These are phyloP conservation scores for Pseudozyma sp. DNA, from an alignment of 1,284 basidiomycete species.

Conservation along the genomic window DNA sequence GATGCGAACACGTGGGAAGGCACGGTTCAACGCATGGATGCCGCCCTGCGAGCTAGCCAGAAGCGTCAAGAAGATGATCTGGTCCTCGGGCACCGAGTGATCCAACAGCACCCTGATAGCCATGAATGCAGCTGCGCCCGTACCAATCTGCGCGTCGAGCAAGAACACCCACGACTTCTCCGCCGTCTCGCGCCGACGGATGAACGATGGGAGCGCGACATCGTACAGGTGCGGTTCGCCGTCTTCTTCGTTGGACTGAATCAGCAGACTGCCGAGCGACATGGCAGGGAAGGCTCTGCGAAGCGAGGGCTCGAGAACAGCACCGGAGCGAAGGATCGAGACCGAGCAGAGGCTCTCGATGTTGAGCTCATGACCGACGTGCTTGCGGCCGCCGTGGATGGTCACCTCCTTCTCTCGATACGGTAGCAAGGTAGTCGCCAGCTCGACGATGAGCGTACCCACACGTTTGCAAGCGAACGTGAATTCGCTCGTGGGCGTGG, in stretches of 20 bases:
- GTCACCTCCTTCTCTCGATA: slow-evolving; percentile 76
- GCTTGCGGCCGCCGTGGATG: slow-evolving; percentile 75
- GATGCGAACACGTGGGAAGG: slow-evolving; percentile 76
- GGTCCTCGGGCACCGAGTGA: slow-evolving; percentile 86
- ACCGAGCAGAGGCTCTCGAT: slow-evolving; percentile 80
- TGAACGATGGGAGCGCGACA: slow-evolving; percentile 77
- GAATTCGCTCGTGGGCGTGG: slow-evolving; percentile 78
- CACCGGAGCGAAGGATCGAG: slow-evolving; percentile 87
- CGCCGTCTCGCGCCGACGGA: slow-evolving; percentile 68
- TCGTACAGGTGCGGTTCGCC: slow-evolving; percentile 91
- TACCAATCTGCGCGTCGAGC: slow-evolving; percentile 96
- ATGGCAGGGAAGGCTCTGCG: slow-evolving; percentile 87
- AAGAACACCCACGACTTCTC: slow-evolving; percentile 83
- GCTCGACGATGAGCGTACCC: slow-evolving; percentile 85
- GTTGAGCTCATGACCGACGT: slow-evolving; percentile 76
- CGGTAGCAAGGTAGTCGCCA: slow-evolving; percentile 83
- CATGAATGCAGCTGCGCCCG: slow-evolving; percentile 94
- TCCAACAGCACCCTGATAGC: slow-evolving; percentile 93
- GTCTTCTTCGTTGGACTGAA: slow-evolving; percentile 83
- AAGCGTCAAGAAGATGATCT: slow-evolving; percentile 76
- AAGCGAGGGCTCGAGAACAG: slow-evolving; percentile 89
- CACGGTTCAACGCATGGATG: slow-evolving; percentile 79
- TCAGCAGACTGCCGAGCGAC: slow-evolving; percentile 86
- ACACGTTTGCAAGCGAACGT: slow-evolving; percentile 88
- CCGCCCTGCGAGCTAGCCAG: slow-evolving; percentile 86